phyloP scores from a whole-genome alignment of 2,329 filamentous ascomycete species.

The Claviceps sorghi region DNA sequence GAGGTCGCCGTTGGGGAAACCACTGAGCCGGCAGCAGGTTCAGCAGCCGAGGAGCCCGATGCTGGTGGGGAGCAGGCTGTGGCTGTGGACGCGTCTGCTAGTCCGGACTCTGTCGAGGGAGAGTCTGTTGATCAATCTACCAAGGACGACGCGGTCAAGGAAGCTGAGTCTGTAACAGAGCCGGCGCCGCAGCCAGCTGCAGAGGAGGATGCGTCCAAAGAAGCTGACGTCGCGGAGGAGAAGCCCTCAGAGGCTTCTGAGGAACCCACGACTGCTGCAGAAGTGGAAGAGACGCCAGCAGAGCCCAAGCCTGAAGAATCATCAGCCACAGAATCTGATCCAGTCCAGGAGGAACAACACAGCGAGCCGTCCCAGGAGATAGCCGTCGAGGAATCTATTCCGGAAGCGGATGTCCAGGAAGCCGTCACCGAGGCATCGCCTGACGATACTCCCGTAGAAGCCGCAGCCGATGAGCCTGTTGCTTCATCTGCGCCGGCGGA shows the following conservation, averaged over 20 bases:
- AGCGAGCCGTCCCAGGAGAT: background rate
- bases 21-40: background rate
- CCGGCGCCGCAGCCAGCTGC: background rate
- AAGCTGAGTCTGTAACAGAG: background rate
- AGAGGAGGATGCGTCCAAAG: background rate
- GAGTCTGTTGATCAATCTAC: background rate
- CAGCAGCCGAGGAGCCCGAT: background rate
- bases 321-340: background rate
- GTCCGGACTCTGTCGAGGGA: background rate
- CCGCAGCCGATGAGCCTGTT: background rate
- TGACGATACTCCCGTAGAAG: background rate
- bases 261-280: background rate
- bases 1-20: background rate
- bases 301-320: background rate
- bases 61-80: background rate
- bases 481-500: background rate
- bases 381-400: background rate
- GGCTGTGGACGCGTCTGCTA: background rate
- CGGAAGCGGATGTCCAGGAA: background rate
- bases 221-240: background rate
- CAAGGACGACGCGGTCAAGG: conserved; percentile 1
- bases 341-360: background rate
- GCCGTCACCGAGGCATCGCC: background rate
- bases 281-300: background rate
- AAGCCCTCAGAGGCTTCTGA: background rate